Evolutionary conservation across 768 basidiomycete genomes (phyloP).

Genomic region (Cystofilobasidium macerans): DNA sequence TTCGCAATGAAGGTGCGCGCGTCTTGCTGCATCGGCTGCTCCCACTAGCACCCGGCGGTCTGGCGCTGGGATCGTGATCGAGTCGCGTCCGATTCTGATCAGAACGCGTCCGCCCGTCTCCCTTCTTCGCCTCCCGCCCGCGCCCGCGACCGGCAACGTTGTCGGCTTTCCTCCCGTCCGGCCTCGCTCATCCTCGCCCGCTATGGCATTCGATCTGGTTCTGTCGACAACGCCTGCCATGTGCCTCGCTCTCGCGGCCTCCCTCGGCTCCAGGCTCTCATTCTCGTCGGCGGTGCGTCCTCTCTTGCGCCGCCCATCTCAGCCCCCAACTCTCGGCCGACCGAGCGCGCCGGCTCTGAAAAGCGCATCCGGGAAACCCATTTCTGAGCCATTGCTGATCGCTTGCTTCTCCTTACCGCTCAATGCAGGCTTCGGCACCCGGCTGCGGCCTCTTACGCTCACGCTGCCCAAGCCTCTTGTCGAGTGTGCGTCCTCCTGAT

Average conservation of each 20-base stretch:
- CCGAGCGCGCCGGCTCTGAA: background rate
- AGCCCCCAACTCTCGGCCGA: background rate
- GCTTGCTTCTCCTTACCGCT: background rate
- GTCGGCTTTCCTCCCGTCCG: no score
- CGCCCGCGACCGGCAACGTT: no score
- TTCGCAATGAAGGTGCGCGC: background rate
- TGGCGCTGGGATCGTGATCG: no score
- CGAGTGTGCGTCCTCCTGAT: constrained; percentile 30
- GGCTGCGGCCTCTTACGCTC: constrained; percentile 40
- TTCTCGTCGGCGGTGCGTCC: constrained; percentile 42
- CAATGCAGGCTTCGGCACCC: constrained; percentile 42
- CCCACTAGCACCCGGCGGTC: no score
- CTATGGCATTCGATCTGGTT: no score
- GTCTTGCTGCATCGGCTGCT: background rate
- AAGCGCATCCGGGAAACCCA: background rate
- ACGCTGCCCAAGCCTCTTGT: constrained; percentile 44
- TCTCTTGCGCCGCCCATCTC: background rate
- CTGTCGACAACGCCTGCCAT: no score
- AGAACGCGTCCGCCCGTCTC: no score
- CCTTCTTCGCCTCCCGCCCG: no score
- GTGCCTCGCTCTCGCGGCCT: no score
- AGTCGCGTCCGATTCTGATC: no score
- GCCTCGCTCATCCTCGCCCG: background rate
- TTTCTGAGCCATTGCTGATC: background rate
- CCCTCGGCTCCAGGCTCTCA: constrained; percentile 38